Evolutionary conservation across 2,329 filamentous ascomycete genomes (phyloP).

Genomic region (Penicillium griseofulvum): DNA sequence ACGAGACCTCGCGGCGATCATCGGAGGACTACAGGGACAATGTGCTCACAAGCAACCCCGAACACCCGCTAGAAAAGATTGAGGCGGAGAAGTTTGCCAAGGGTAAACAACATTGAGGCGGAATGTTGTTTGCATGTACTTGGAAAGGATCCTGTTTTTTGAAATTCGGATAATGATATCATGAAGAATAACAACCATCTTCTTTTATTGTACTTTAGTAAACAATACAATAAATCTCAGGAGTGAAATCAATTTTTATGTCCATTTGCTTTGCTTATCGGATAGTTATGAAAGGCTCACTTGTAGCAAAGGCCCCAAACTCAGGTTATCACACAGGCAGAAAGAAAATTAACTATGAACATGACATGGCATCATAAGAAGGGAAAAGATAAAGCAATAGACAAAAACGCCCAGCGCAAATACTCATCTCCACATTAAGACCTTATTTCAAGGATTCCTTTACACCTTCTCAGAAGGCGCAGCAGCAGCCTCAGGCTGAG

Average conservation of each 20-base stretch:
- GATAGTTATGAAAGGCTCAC: not conserved
- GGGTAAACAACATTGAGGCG: not conserved
- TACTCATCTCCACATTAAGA: not conserved
- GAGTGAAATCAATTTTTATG: not conserved
- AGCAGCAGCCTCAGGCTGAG: constrained; percentile 21
- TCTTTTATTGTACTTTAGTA: not conserved
- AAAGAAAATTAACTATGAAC: constrained; percentile 8
- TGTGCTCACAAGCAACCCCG: constrained; percentile 42
- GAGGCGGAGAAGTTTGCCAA: constrained; percentile 36
- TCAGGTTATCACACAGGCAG: not conserved
- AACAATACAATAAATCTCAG: not conserved
- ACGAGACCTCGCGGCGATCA: constrained; percentile 17
- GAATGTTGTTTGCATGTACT: not conserved
- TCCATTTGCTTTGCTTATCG: not conserved
- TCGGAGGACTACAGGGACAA: constrained; percentile 29
- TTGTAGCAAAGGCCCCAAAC: not conserved
- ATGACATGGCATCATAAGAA: constrained; percentile 3
- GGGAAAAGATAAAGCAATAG: not conserved
- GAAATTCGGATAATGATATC: constrained; percentile 4
- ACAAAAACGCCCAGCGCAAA: constrained; percentile 11
- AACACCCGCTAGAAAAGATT: constrained; percentile 39
- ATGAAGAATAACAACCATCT: not conserved
- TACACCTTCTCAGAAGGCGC: constrained; percentile 32
- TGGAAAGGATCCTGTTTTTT: not conserved
- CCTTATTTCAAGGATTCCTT: not conserved